Evolutionary conservation across 2,329 filamentous ascomycete species (phyloP).

Genomic region (Seiridium unicorne): DNA sequence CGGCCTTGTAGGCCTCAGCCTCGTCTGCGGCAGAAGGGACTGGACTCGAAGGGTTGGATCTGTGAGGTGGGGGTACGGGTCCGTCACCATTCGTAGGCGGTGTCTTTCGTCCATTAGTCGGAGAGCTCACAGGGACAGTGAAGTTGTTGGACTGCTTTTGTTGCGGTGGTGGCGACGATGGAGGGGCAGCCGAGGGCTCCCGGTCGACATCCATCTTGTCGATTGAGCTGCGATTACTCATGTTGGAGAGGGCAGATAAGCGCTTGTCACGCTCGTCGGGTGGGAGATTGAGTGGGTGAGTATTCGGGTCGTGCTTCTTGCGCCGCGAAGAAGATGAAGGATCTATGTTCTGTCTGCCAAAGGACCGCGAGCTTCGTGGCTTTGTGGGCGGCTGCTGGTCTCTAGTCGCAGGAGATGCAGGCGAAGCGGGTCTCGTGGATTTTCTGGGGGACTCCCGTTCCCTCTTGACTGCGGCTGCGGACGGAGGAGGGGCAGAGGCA

Average conservation of each 20-base stretch:
- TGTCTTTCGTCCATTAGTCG: conserved; percentile 38
- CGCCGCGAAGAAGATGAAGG: conserved; percentile 48
- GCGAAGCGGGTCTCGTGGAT: conserved; percentile 21
- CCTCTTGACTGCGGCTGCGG: background rate
- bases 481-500: conserved; percentile 11
- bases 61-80: conserved; percentile 72
- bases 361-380: conserved; percentile 43
- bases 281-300: conserved; percentile 85
- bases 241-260: conserved; percentile 63
- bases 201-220: conserved; percentile 71
- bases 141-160: conserved; percentile 38
- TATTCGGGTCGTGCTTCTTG: conserved; percentile 63
- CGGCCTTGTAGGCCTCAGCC: conserved; percentile 86
- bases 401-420: conserved; percentile 16
- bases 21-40: conserved; percentile 62
- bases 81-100: conserved; percentile 34
- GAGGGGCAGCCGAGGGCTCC: conserved; percentile 52
- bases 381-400: conserved; percentile 25
- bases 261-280: conserved; percentile 79
- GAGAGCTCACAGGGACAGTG: conserved; percentile 47
- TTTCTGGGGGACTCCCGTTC: conserved; percentile 8
- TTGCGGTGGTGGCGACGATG: conserved; percentile 48
- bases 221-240: conserved; percentile 57
- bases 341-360: conserved; percentile 30
- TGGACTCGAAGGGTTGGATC: conserved; percentile 60